Base-by-base conservation (phyloP, 2,329 filamentous ascomycete species). In the Colletotrichum cuscutae region DNA sequence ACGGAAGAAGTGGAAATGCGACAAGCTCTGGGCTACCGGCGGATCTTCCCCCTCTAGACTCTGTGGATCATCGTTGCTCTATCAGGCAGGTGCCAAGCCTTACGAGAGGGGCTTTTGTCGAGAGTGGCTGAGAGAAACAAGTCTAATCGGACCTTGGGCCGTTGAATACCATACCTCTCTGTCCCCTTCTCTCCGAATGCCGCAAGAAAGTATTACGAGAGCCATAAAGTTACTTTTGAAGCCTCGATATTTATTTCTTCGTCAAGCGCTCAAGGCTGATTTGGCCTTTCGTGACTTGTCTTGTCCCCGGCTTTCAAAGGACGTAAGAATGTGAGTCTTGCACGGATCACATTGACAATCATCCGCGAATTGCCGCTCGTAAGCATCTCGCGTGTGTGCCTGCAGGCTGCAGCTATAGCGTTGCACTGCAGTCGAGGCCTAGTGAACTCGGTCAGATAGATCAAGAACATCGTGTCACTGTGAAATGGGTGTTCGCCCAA, bases 51-150 rank as follows among this genome's bases (percentile, higher is more conserved):
- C 59, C 58, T 58, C 56, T 60, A 26, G 54, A 7, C n/a, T 32
- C 6, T 53, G 70, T 72, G 70, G 70, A 57, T 65, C 70, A 61
- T 72, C 42, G 26, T 28, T 72, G 66, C 70, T 61, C 32, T 35
- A 72, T 70, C 54, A 35, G 70, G 70, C 70, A 72, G 70, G 70
- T 72, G 70, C 70, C 70, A 72, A 72, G 70, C 60, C 60, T 72
- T 37, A 60, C 8, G 7, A 49, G 66, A 72, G 66, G 66, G 66
- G 70, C 42, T 63, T 35, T 42, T 30, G 28, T 30, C 59, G 32
- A 59, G 42, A 37, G 69, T 63, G 64, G 64, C 64, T 52, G 64
- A 71, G 64, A 68, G 35, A 35, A 46, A 52, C 15, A n/a, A 70
- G 53, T 63, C 28, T 54, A 64, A 53, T 64, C 30, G 22, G 60